Base-by-base conservation (phyloP, 2,329 filamentous ascomycete genomes). In the Botrytis hyacinthi region DNA sequence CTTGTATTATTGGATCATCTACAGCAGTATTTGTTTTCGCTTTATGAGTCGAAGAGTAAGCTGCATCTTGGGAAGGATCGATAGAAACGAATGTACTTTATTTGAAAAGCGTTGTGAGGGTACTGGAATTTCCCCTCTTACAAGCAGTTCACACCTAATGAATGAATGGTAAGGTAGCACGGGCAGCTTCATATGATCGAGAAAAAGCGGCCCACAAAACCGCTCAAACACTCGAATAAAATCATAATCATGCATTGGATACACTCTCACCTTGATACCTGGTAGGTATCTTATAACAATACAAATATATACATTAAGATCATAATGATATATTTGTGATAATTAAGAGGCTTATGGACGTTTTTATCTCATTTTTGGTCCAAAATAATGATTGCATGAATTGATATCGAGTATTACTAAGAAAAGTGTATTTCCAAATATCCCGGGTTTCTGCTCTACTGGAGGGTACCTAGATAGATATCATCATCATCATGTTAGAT, bases 61-160 rank as follows among this genome's bases (percentile, higher is more conserved):
- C n/a, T 70, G 32, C 59, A 40, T 44, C 42, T 71, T 59, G 37
- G 59, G 66, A 73, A 73, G 67, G 67, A 16, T n/a, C 48, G 14
- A n/a, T 54, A 54, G 48, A 54, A 54, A 54, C 48, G 12, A n/a
- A 54, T 54, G 48, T 26, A 54, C 48, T 16, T n/a, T n/a, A 16
- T 54, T 54, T 54, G 48, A 54, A n/a, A 54, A n/a, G 48, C 26
- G 51, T 29, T 18, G 8, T 46, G 57, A 60, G 57, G 16, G 22
- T 20, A 44, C 8, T 63, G 26, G 16, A 63, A 44, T 42, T 10
- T 42, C 65, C 46, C 63, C 32, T 68, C 65, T 40, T 20, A n/a
- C 26, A 26, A 62, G 37, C 18, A 62, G 60, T 40, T 62, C 59
- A 22, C 26, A 40, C n/a, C 51, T 51, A 12, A 51, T 4, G 22